A percentile compares a stretch with the other conserved stretches of the same genome.
phyloP scores from a whole-genome alignment of 257 asterid genomes.

The Fraxinus americana region DNA sequence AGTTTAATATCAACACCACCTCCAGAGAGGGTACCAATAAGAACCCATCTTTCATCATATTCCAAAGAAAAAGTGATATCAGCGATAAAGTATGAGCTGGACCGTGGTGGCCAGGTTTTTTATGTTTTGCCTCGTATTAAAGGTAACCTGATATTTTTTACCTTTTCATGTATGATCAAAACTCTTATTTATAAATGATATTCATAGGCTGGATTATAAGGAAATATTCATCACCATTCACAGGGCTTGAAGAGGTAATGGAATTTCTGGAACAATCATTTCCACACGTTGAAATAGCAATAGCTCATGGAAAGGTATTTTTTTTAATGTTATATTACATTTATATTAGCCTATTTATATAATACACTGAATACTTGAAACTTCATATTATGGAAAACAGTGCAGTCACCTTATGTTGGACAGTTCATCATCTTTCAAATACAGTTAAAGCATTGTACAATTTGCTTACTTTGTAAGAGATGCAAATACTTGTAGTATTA shows the following conservation, averaged over 20 bases:
- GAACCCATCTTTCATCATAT: constrained; percentile 84
- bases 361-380: constrained; percentile 17
- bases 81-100: constrained; percentile 85
- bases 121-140: constrained; percentile 96
- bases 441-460: neutral
- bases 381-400: constrained; percentile 7
- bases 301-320: constrained; percentile 96
- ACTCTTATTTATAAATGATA: constrained; percentile 11
- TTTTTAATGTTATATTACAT: constrained; percentile 13
- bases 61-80: constrained; percentile 67
- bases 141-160: constrained; percentile 46
- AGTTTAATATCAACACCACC: constrained; percentile 95
- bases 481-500: constrained; percentile 1
- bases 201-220: constrained; percentile 19
- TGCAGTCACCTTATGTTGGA: neutral
- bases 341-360: constrained; percentile 20
- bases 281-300: constrained; percentile 80
- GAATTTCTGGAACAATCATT: constrained; percentile 69
- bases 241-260: constrained; percentile 96
- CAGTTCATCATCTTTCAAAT: neutral
- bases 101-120: constrained; percentile 92
- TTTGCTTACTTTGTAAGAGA: neutral
- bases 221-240: constrained; percentile 28
- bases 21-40: constrained; percentile 98
- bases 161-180: constrained; percentile 15